Conservation (phyloP, 164 flowering plant genomes). For the Cinnamomum micranthum region DNA sequence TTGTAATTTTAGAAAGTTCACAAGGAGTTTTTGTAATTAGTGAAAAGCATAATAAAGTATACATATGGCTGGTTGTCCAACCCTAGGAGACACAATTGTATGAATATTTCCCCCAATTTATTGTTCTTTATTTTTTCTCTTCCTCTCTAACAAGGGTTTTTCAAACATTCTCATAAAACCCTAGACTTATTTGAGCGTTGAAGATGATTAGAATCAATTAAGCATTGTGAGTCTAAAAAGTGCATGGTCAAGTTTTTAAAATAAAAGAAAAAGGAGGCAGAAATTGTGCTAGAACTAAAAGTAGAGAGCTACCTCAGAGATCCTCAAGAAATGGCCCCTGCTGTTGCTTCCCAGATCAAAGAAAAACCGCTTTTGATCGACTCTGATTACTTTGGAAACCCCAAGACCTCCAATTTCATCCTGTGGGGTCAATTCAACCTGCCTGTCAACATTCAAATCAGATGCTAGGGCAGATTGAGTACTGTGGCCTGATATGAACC, state of each 20-base stretch:
- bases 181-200: too few relatives aligned
- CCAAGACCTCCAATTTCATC: slow-evolving; percentile 70
- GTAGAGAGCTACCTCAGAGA: slow-evolving; percentile 64
- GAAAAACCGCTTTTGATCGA: slow-evolving; percentile 94
- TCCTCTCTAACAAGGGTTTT: too few relatives aligned
- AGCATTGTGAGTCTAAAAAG: neutral
- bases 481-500: slow-evolving; percentile 85
- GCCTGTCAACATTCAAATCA: slow-evolving; percentile 64
- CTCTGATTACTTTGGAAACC: slow-evolving; percentile 85
- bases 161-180: too few relatives aligned
- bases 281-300: neutral
- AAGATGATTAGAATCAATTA: too few relatives aligned
- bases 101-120: too few relatives aligned
- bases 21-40: too few relatives aligned
- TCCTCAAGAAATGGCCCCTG: slow-evolving; percentile 86
- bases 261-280: neutral
- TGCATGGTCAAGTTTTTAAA: neutral
- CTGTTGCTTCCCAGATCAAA: slow-evolving; percentile 97
- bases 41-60: too few relatives aligned
- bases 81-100: too few relatives aligned
- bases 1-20: too few relatives aligned
- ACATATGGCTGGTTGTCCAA: too few relatives aligned
- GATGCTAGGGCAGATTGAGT: slow-evolving; percentile 54
- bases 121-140: too few relatives aligned
- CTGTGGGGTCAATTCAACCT: slow-evolving; percentile 63